Percentiles rank a stretch among this genome's conserved stretches.
phyloP scores from a whole-genome alignment of 495 filamentous ascomycete genomes.

The Aspergillus sparsus region DNA sequence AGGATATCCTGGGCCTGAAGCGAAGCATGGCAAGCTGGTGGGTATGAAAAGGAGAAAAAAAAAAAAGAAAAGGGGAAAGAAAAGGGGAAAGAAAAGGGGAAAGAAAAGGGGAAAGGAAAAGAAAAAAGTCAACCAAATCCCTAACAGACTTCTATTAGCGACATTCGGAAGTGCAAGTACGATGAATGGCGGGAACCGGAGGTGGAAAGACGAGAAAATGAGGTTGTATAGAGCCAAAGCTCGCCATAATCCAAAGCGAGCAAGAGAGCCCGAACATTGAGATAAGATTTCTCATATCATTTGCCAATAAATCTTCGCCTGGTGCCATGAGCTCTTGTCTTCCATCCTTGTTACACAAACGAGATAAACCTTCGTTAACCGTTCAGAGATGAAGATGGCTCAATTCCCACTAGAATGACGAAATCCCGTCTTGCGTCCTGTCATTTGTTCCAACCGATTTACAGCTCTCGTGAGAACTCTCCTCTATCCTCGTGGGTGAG shows the following conservation, averaged over 20 bases:
- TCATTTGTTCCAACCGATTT: not conserved
- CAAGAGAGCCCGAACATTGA: too few species aligned
- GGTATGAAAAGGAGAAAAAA: not conserved
- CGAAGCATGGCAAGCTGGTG: not conserved
- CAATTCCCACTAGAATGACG: constrained; percentile 18
- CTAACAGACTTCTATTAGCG: too few species aligned
- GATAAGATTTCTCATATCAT: constrained; percentile 13
- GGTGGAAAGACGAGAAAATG: not conserved
- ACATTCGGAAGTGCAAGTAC: not conserved
- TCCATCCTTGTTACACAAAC: not conserved
- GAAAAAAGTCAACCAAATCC: not conserved
- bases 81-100: not conserved
- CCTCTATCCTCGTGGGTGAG: constrained; percentile 11
- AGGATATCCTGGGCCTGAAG: too few species aligned
- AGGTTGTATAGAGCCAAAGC: not conserved
- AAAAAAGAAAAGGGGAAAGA: not conserved
- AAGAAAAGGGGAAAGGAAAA: not conserved
- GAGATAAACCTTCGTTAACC: constrained; percentile 1
- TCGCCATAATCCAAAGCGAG: not conserved
- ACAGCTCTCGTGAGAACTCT: constrained; percentile 1
- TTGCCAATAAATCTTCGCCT: constrained; percentile 3
- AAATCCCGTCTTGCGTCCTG: not conserved
- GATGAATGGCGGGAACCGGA: not conserved
- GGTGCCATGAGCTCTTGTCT: constrained; percentile 12
- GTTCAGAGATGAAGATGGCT: constrained; percentile 12